A percentile compares a stretch with the other conserved stretches of the same genome.
These are phyloP conservation scores for Perkinsus olseni DNA, from an alignment of 169 alveolate species.

Conservation along the genomic window DNA sequence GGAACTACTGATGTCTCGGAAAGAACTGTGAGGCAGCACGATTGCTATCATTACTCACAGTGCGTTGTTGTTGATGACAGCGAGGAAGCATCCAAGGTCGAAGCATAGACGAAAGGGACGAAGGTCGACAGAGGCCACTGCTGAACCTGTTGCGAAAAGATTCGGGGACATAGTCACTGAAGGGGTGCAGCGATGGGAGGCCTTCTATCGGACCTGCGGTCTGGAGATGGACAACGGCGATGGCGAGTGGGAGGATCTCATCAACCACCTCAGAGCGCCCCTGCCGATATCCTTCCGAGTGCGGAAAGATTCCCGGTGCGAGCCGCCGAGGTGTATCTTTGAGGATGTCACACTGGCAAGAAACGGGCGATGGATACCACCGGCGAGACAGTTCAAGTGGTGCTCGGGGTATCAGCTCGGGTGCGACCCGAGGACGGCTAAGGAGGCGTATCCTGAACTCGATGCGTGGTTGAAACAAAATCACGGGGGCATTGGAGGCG, in stretches of 20 bases:
- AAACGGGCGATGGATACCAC: not conserved
- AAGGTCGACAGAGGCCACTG: not conserved
- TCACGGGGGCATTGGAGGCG: not conserved
- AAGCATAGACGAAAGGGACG: not conserved
- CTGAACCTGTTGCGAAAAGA: not conserved
- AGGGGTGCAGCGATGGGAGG: not conserved
- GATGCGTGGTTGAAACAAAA: not conserved
- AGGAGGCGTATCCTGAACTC: not conserved
- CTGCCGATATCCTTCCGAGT: not conserved
- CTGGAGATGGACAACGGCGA: not conserved
- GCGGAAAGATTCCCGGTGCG: not conserved
- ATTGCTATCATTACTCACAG: no score
- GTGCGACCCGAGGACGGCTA: not conserved
- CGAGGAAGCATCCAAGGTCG: not conserved
- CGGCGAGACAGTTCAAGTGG: not conserved
- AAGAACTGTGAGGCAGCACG: no score
- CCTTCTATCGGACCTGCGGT: not conserved
- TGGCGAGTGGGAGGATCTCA: not conserved
- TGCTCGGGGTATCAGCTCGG: not conserved
- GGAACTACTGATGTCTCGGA: no score
- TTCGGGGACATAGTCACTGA: not conserved
- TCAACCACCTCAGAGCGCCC: not conserved
- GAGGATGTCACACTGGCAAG: not conserved
- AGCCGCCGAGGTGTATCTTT: not conserved
- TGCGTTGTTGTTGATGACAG: not conserved